Evolutionary conservation across 225 moss, liverwort and hornwort genomes (phyloP), one percentile per base, ranked within the genome.

Genomic region (Polytrichum commune): DNA sequence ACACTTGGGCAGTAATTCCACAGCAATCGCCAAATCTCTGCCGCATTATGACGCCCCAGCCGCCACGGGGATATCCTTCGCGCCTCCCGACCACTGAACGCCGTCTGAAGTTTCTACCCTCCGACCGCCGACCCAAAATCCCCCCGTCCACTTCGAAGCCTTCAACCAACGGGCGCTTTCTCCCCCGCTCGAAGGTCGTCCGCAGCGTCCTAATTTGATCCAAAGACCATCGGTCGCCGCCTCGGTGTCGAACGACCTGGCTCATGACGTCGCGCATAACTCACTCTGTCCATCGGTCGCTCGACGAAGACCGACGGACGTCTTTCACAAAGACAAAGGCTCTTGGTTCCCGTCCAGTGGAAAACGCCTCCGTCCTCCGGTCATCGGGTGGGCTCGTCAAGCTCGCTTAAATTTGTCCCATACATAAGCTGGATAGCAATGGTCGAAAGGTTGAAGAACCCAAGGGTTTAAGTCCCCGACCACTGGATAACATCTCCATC

Each of bases 1-100:
- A 63, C 62, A 28, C 62, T 63, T 63, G 62, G 26, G 62, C 62
- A 23, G 24, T 24, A 58, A 63, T 16, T 24, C 24, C 62, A 27
- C 62, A 63, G 27, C 62, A 63, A 63, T 63, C 27, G 62, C 25
- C 62, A 63, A 27, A 63, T 63, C 62, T 24, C 62, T 63, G 24
- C 62, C 9, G 25, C 18, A 58, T 63, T 63, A 63, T 63, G 62
- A 63, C 62, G 22, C 9, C 27, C 62, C 62, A 27, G 46, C 46
- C 46, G 46, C 46, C 46, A 46, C 13, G 46, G 46, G 16, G 46
- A 46, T 46, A 46, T 46, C 46, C 46, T 46, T 13, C 46, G 46
- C 3, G 0, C 13, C 13, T 10, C 13, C 46, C 46, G 46, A 13
- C 46, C 46, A 46, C 0, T 46, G 46, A 1, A 13, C 16, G 46